Base-by-base conservation (phyloP, 495 filamentous ascomycete genomes). In the Penicillium steckii region DNA sequence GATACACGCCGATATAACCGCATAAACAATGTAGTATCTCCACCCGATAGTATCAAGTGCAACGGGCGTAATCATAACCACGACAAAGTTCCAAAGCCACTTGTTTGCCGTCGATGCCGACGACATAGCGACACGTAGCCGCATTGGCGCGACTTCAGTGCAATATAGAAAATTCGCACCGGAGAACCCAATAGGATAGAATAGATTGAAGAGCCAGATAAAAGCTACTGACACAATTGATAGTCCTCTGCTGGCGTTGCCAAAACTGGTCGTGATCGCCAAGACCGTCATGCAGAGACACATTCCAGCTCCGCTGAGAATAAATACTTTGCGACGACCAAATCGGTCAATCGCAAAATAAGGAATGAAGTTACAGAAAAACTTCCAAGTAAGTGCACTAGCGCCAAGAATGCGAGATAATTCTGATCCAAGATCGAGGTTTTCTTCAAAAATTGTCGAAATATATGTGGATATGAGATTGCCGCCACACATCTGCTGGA, bases 11-110 rank as follows among this genome's bases (percentile, higher is more conserved):
- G 64, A 66, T 10, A 68, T 61, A 0, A 63, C 55, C 1, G 61
- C 57, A 35, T 61, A 86, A 22, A 84, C 75, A 50, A 84, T 73
- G 58, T 80, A 86, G 64, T 80, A 80, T 22, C 69, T 61, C 70
- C 75, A 83, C 0, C 72, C 69, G 4, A 83, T 67, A 40, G 62
- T 70, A n/a, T 69, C 61, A 51, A 83, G 78, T 17, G 77, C 77
- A 1, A 72, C 58, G 2, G 78, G 80, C 0, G 80, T 85, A 43
- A 82, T 75, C 64, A 79, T 72, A 15, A 81, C 81, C 24, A 86
- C 78, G 42, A 61, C 19, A 29, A 68, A 65, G 26, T 52, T 68
- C 9, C 44, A 57, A 12, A 52, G 10, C 52, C 52, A 60, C 15
- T 60, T 40, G 1, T 50, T 53, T 1, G 53, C 50, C 3, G 53